These are phyloP conservation scores for Plasmodium vivax DNA, from an alignment of 169 alveolate genomes.

Conservation along the genomic window DNA sequence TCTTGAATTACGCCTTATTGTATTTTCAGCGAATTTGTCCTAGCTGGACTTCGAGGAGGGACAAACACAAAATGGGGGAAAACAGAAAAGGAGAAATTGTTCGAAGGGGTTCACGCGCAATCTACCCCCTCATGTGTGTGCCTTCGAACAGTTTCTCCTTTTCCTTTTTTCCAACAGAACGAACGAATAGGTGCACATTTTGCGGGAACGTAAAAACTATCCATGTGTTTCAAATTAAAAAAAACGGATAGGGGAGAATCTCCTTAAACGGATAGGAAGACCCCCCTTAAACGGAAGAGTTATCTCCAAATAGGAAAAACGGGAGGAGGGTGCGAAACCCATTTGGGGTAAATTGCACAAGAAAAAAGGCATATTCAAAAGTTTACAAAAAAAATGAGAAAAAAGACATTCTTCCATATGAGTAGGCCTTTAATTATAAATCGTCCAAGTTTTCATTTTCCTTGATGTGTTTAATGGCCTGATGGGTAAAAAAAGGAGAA, in stretches of 20 bases:
- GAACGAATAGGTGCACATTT: background rate
- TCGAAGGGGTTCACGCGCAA: background rate
- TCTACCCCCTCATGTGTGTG: background rate
- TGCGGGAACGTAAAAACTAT: background rate
- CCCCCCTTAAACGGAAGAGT: background rate
- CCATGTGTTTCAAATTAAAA: background rate
- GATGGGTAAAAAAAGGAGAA: background rate
- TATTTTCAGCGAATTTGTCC: background rate
- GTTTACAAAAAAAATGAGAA: background rate
- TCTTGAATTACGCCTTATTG: background rate
- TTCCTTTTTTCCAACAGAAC: background rate
- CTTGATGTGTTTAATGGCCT: conserved; percentile 74
- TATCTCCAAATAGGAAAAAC: background rate
- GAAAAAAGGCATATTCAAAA: background rate
- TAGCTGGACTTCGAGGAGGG: background rate
- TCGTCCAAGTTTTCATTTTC: conserved; percentile 74
- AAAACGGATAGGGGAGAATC: background rate
- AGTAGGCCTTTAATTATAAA: background rate
- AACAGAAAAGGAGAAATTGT: background rate
- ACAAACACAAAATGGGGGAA: background rate
- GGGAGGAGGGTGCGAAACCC: background rate
- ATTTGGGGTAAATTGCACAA: background rate
- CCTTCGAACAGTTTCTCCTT: background rate
- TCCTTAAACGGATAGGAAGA: background rate
- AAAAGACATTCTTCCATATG: background rate